Percentiles rank a stretch among this genome's conserved stretches.
phyloP scores from a whole-genome alignment of 345 rosid species.

The Salix udensis region DNA sequence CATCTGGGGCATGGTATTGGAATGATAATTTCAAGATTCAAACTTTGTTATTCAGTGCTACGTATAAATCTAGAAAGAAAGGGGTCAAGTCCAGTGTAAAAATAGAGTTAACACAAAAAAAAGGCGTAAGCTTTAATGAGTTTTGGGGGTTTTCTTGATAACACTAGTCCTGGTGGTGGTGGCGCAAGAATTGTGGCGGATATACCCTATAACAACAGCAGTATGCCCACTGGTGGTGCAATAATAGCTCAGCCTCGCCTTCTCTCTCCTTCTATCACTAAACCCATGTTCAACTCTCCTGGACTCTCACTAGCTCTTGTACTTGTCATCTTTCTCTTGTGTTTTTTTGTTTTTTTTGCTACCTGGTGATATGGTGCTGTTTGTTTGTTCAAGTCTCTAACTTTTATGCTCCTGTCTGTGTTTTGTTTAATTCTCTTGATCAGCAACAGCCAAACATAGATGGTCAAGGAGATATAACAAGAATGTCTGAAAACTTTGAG shows the following conservation, averaged over 20 bases:
- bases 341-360: no score
- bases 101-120: slow-evolving; percentile 4
- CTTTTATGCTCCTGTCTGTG: background rate
- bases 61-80: background rate
- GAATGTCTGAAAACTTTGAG: slow-evolving; percentile 20
- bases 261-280: slow-evolving; percentile 44
- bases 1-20: background rate
- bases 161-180: slow-evolving; percentile 36
- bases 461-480: slow-evolving; percentile 33
- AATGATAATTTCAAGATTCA: background rate
- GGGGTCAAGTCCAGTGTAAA: background rate
- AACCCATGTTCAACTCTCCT: slow-evolving; percentile 65
- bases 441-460: slow-evolving; percentile 55
- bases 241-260: slow-evolving; percentile 50
- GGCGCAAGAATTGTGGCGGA: slow-evolving; percentile 46
- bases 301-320: slow-evolving; percentile 84
- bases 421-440: background rate
- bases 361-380: background rate
- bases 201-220: slow-evolving; percentile 38
- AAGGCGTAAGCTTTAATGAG: slow-evolving; percentile 40
- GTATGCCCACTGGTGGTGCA: slow-evolving; percentile 44
- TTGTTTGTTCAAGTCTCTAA: background rate
- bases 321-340: background rate
- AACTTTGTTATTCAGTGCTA: background rate
- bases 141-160: slow-evolving; percentile 74